Evolutionary conservation across 208 protist genomes (phyloP), one percentile per base, ranked within the genome.

Genomic region (Naegleria lovaniensis): DNA sequence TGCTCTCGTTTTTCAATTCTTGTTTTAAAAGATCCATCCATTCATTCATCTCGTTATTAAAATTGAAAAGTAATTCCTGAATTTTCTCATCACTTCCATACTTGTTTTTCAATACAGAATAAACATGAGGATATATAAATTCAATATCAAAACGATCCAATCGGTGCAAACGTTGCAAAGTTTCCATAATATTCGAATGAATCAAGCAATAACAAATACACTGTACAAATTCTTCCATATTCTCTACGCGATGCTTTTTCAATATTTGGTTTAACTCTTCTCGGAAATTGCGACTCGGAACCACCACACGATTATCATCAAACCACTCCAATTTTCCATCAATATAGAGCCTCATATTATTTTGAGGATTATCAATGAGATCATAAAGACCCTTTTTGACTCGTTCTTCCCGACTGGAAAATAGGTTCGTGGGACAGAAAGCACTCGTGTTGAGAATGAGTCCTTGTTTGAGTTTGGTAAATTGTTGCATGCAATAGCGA

Each of bases 331-430:
- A 48, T 43, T 85, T 13, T 43, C 83, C 83, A 85, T 85, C 25
- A 85, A 85, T 85, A 43, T 85, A 85, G 4, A 85, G 7, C 5
- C 36, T 40, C 83, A 85, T 85, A 85, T 85, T 85, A 48, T 85
- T 85, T 85, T 85, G 83, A 7, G 83, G 83, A 85, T 85, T 48
- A 33, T 43, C 5, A 85, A 85, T 48, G 9, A 85, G 41, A n/a
- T 39, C 38, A 16, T 25, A 22, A 25, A 85, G 7, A 0, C 36
- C 83, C 41, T 43, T 85, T 48, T n/a, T 51, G 16, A 85, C 83
- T 85, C 83, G 13, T 51, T 40, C 83, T 15, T 39, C 15, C 4
- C 41, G 9, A 38, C 16, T 85, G 0, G 83, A 85, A 85, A 38
- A 85, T 85, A 85, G 48, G 48, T 85, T 48, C n/a, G 40, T 39